phyloP scores from a whole-genome alignment of 495 filamentous ascomycete genomes.

The Aspergillus diversus region DNA sequence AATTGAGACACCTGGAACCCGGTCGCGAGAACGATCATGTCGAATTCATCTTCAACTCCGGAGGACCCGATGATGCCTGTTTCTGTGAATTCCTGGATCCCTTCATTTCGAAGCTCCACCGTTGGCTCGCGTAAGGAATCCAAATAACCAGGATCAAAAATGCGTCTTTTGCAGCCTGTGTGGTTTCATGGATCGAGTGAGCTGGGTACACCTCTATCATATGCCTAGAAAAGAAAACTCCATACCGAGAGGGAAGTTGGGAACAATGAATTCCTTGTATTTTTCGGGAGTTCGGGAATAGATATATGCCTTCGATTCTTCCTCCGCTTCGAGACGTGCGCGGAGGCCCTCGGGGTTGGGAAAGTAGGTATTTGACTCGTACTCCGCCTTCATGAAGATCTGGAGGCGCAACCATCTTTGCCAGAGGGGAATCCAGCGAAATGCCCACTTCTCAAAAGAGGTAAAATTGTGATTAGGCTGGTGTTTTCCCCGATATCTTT shows the following conservation, averaged over 20 bases:
- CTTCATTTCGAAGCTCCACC: conserved; percentile 43
- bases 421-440: not conserved
- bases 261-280: not conserved
- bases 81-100: not conserved
- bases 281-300: not conserved
- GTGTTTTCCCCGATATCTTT: not conserved
- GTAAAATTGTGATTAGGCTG: conserved; percentile 35
- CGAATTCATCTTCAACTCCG: not conserved
- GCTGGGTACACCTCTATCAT: conserved; percentile 34
- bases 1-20: not conserved
- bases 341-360: not conserved
- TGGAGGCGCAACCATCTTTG: not conserved
- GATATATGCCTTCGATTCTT: not conserved
- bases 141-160: conserved; percentile 59
- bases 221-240: not conserved
- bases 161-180: conserved; percentile 52
- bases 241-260: not conserved
- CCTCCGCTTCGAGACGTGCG: not conserved
- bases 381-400: not conserved
- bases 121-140: conserved; percentile 46
- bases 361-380: not conserved
- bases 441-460: conserved; percentile 24
- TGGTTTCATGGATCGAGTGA: conserved; percentile 46
- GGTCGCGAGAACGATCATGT: not conserved
- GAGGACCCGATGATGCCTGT: not conserved